phyloP scores from a whole-genome alignment of 2,329 filamentous ascomycete genomes.

The Phyllosticta capitalensis region DNA sequence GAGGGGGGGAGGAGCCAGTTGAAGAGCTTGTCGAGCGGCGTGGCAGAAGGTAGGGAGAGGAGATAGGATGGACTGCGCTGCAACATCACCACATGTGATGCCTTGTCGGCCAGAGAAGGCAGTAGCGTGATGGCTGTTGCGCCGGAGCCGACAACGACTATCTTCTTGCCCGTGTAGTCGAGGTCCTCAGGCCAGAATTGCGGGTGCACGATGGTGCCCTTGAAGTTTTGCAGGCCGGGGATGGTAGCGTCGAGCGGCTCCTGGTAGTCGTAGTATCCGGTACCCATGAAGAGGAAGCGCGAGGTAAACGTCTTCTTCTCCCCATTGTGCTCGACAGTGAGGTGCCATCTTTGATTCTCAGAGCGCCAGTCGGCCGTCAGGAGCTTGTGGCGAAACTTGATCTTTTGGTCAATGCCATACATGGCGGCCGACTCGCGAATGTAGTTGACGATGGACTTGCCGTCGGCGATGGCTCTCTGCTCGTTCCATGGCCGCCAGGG shows the following conservation, averaged over 20 bases:
- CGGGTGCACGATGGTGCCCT: constrained; percentile 55
- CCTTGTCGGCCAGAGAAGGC: constrained; percentile 56
- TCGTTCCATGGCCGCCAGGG: constrained; percentile 60
- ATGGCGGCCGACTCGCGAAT: constrained; percentile 33
- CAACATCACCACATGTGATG: constrained; percentile 61
- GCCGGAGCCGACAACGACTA: constrained; percentile 67
- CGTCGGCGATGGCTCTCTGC: constrained; percentile 36
- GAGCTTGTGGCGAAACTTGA: constrained; percentile 35
- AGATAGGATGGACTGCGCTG: constrained; percentile 70
- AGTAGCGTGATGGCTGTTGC: constrained; percentile 73
- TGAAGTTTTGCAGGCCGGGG: constrained; percentile 57
- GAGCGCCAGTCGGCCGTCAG: constrained; percentile 35
- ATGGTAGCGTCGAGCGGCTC: constrained; percentile 49
- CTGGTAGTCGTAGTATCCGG: constrained; percentile 67
- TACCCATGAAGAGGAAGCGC: constrained; percentile 49
- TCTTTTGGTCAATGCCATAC: constrained; percentile 38
- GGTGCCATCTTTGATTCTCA: constrained; percentile 38
- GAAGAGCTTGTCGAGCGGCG: constrained; percentile 29
- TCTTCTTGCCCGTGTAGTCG: constrained; percentile 55
- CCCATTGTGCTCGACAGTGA: constrained; percentile 30
- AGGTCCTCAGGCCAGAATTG: constrained; percentile 68
- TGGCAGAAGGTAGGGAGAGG: constrained; percentile 41
- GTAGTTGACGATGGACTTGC: constrained; percentile 35
- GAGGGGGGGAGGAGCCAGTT: constrained; percentile 38
- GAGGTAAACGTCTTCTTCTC: constrained; percentile 27